Evolutionary conservation across 176 grass and related monocot species (phyloP).

Genomic region (Oryza australiensis): DNA sequence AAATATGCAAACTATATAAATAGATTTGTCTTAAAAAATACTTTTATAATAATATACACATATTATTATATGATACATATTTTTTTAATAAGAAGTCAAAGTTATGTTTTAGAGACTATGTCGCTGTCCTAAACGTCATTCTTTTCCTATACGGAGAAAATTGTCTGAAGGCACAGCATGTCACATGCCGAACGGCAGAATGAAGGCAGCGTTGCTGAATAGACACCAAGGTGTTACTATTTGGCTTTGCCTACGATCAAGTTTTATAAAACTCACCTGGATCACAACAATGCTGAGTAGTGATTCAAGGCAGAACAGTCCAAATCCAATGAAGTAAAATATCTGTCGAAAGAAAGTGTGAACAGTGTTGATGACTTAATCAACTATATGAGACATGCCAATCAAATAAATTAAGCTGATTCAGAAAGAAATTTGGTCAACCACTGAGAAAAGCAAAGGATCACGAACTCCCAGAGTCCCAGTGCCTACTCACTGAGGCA

Average conservation of each 20-base stretch:
- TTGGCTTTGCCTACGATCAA: background rate
- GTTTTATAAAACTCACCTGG: slow-evolving; percentile 52
- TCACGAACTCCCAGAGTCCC: background rate
- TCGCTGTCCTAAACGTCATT: no score
- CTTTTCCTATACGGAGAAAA: no score
- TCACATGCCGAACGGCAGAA: background rate
- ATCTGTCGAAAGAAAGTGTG: slow-evolving; percentile 52
- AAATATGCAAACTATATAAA: no score
- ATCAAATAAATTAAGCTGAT: background rate
- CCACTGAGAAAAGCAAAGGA: background rate
- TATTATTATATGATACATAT: no score
- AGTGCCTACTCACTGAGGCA: background rate
- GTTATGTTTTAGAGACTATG: no score
- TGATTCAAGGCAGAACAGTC: slow-evolving; percentile 79
- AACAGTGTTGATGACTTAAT: slow-evolving; percentile 12
- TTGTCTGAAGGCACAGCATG: background rate
- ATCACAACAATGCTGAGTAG: slow-evolving; percentile 86
- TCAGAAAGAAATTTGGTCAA: slow-evolving; percentile 1
- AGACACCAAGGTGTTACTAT: background rate
- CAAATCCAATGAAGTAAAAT: slow-evolving; percentile 97
- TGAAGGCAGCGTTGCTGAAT: background rate
- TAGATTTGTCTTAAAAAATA: no score
- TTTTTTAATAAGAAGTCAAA: no score
- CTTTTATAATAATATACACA: no score
- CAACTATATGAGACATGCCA: background rate